Conservation (phyloP, 2,329 filamentous ascomycete species). For the Talaromyces sp. region DNA sequence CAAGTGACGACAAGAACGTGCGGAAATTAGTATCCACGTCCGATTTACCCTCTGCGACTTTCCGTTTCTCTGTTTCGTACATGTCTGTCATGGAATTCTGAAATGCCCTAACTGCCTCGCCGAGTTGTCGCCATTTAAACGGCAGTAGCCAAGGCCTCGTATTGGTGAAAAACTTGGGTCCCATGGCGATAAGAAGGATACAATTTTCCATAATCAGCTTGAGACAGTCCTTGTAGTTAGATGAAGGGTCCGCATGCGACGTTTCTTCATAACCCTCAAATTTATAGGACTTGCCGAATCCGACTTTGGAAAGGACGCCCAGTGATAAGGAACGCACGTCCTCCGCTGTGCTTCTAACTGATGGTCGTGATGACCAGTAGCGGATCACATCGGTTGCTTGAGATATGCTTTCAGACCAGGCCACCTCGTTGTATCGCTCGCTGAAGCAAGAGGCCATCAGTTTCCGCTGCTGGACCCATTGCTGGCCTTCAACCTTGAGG, state of each 20-base stretch:
- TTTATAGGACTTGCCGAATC: background rate
- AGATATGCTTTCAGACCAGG: slow-evolving; percentile 3
- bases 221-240: slow-evolving; percentile 1
- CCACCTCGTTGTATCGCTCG: slow-evolving; percentile 1
- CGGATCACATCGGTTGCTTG: background rate
- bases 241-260: background rate
- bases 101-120: slow-evolving; percentile 1
- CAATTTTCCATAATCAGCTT: slow-evolving; percentile 1
- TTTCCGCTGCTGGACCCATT: slow-evolving; percentile 2
- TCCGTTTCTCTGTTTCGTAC: slow-evolving; percentile 1
- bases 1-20: background rate
- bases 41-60: background rate
- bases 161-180: background rate
- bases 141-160: background rate
- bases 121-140: slow-evolving; percentile 1
- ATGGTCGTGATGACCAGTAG: slow-evolving; percentile 1
- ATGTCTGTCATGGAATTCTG: slow-evolving; percentile 3
- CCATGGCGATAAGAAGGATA: background rate
- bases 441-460: slow-evolving; percentile 4
- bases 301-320: background rate
- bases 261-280: slow-evolving; percentile 1
- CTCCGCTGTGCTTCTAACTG: background rate
- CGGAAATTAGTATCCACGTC: background rate
- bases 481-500: background rate
- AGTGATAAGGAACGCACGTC: slow-evolving; percentile 1